These are phyloP conservation scores for Trifolium subterraneum DNA, from an alignment of 306 rosid species.

Conservation along the genomic window DNA sequence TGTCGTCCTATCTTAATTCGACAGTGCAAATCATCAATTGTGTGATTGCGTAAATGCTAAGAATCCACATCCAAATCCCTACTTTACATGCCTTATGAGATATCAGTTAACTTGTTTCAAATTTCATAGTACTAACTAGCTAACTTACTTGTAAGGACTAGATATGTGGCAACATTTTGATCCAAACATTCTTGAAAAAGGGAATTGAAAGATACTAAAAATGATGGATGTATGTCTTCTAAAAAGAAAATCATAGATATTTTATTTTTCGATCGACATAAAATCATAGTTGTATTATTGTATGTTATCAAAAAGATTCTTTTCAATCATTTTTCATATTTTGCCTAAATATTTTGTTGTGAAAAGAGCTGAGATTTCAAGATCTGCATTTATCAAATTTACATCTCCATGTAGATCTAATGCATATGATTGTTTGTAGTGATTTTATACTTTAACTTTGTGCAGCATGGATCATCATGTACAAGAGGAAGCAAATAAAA, in stretches of 20 bases:
- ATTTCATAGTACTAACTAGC: too few species aligned
- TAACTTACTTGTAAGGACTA: not conserved
- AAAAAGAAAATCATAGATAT: not conserved
- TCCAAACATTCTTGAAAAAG: not conserved
- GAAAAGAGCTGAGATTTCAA: slow-evolving; percentile 1
- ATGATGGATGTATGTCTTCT: not conserved
- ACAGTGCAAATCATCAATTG: not conserved
- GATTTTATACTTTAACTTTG: slow-evolving; percentile 1
- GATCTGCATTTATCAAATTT: slow-evolving; percentile 12
- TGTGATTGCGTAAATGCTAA: not conserved
- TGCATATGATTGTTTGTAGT: slow-evolving; percentile 5
- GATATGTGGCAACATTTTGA: not conserved
- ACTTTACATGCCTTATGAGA: not conserved
- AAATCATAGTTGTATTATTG: slow-evolving; percentile 17
- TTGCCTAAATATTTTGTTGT: not conserved
- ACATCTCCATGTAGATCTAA: not conserved
- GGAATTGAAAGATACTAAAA: not conserved
- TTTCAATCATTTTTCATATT: not conserved
- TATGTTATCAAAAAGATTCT: not conserved
- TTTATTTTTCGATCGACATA: not conserved
- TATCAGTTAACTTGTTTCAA: not conserved
- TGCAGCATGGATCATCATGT: slow-evolving; percentile 41
- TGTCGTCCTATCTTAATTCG: not conserved
- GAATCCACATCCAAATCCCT: not conserved
- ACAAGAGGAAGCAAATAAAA: not conserved